A percentile compares a stretch with the other conserved stretches of the same genome.
Conservation (phyloP, 2,329 filamentous ascomycete species). For the Metarhizium album region DNA sequence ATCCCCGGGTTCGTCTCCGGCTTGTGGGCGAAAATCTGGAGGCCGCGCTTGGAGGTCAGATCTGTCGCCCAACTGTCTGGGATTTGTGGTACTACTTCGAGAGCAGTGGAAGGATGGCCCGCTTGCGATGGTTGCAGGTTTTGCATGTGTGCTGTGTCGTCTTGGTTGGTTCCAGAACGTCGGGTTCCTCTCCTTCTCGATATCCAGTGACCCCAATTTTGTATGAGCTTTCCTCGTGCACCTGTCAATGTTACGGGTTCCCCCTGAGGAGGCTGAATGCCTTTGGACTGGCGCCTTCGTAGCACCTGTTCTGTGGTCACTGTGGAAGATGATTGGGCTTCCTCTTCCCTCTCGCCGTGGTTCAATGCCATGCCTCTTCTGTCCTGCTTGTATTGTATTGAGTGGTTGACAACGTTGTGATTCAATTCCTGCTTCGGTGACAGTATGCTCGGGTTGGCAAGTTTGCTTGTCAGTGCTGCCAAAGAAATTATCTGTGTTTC, state of each 20-base stretch:
- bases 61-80: not conserved
- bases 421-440: not conserved
- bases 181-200: constrained; percentile 9
- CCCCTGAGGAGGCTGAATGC: not conserved
- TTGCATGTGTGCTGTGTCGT: not conserved
- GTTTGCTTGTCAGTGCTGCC: not conserved
- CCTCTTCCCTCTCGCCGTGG: not conserved
- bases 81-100: not conserved
- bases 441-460: not conserved
- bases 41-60: not conserved
- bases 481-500: not conserved
- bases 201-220: constrained; percentile 4
- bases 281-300: not conserved
- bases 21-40: constrained; percentile 3
- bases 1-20: constrained; percentile 1
- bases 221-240: not conserved
- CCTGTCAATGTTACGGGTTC: not conserved
- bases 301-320: not conserved
- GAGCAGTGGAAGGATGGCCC: not conserved
- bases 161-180: not conserved
- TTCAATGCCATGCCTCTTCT: not conserved
- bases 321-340: not conserved
- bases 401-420: not conserved
- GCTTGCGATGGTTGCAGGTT: not conserved
- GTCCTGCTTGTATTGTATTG: not conserved